These are phyloP conservation scores for Psidium guajava DNA, from an alignment of 345 rosid genomes.

Conservation along the genomic window DNA sequence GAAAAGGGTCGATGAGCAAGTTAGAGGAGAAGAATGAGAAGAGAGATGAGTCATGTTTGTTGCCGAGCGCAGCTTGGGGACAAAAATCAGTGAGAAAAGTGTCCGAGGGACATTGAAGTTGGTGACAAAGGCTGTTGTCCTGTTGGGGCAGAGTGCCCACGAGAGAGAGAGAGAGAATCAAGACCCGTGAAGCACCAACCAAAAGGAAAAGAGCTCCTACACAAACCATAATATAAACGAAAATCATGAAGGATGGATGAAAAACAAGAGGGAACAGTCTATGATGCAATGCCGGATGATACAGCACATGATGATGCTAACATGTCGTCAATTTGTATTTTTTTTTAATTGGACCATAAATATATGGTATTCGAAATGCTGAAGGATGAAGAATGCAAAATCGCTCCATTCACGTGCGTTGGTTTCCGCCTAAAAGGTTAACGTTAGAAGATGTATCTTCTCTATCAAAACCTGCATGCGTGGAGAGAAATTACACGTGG, in stretches of 20 bases:
- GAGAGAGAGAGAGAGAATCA: slow-evolving; percentile 3
- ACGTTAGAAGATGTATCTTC: background rate
- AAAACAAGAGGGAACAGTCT: background rate
- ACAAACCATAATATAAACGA: background rate
- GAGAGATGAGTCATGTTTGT: slow-evolving; percentile 25
- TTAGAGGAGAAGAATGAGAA: slow-evolving; percentile 10
- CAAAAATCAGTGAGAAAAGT: slow-evolving; percentile 15
- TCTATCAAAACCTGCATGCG: background rate
- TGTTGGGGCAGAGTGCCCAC: slow-evolving; percentile 6
- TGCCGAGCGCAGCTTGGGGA: slow-evolving; percentile 10
- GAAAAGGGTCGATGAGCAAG: slow-evolving; percentile 21
- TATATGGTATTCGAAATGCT: background rate
- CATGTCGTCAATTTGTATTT: background rate
- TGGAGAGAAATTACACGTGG: background rate
- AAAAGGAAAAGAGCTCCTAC: background rate
- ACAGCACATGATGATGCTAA: background rate
- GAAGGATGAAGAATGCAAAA: background rate
- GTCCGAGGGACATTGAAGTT: slow-evolving; percentile 2
- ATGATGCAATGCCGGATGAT: background rate
- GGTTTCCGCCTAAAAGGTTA: background rate
- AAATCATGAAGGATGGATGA: background rate
- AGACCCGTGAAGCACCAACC: slow-evolving; percentile 31
- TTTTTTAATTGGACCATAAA: background rate
- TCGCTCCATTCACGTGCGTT: background rate
- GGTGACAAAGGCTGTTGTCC: background rate